Evolutionary conservation across 2,329 filamentous ascomycete species (phyloP).

Genomic region (Aureobasidium leucospermi): DNA sequence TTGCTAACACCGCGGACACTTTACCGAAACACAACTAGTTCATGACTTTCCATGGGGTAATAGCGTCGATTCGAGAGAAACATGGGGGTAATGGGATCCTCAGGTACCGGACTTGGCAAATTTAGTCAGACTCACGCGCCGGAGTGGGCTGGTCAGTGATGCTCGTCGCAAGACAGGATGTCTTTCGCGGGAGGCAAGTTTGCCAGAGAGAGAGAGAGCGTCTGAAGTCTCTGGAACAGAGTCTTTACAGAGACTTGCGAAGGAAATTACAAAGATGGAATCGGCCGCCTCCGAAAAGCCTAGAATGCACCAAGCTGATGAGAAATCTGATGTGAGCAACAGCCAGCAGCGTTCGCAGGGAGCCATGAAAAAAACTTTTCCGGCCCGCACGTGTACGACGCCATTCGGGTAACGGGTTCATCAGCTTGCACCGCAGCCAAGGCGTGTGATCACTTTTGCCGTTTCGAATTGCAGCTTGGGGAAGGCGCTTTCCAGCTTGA

Average conservation of each 20-base stretch:
- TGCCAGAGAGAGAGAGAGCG: neutral
- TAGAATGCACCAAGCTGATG: neutral
- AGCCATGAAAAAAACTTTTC: neutral
- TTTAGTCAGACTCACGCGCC: neutral
- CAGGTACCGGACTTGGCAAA: neutral
- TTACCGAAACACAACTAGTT: neutral
- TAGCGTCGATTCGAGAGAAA: neutral
- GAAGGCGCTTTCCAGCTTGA: neutral
- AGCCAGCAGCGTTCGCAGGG: neutral
- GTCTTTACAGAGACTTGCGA: neutral
- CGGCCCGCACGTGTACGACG: neutral
- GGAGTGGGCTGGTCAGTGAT: no score
- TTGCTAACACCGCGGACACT: neutral
- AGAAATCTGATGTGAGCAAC: neutral
- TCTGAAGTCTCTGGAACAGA: no score
- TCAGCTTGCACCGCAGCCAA: neutral
- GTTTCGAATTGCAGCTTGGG: neutral
- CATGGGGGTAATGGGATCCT: neutral
- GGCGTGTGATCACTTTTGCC: conserved; percentile 5
- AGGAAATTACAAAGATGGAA: neutral
- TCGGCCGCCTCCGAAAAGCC: conserved; percentile 8
- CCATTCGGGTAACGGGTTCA: conserved; percentile 10
- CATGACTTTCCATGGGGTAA: neutral
- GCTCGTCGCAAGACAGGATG: no score
- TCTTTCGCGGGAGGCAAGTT: neutral